Evolutionary conservation across 192 early-diverging fungal species (phyloP).

Genomic region (Geranomyces variabilis): DNA sequence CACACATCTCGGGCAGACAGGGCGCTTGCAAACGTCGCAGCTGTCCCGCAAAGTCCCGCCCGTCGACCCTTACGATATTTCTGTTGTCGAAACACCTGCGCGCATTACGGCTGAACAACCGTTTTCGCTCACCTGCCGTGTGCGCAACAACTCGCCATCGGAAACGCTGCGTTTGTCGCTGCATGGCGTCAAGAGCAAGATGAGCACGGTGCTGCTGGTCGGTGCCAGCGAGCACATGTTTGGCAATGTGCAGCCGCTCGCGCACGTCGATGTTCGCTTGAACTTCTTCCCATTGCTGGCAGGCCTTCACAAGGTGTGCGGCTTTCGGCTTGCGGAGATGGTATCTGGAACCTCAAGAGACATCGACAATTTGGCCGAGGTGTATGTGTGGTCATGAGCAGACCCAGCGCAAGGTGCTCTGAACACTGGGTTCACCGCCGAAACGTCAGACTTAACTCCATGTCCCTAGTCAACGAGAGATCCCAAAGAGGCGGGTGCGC

Average conservation of each 20-base stretch:
- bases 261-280: conserved; percentile 65
- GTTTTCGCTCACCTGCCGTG: conserved; percentile 64
- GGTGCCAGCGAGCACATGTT: conserved; percentile 62
- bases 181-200: conserved; percentile 72
- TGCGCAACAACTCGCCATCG: conserved; percentile 59
- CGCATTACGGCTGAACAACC: conserved; percentile 61
- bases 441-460: too few relatives aligned
- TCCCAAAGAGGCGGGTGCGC: too few relatives aligned
- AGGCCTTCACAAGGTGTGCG: too few relatives aligned
- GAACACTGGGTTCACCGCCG: too few relatives aligned
- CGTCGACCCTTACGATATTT: conserved; percentile 72
- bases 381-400: too few relatives aligned
- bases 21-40: conserved; percentile 91
- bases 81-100: conserved; percentile 48
- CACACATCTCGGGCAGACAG: conserved; percentile 84
- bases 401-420: too few relatives aligned
- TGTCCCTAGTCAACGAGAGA: too few relatives aligned
- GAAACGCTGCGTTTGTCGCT: conserved; percentile 65
- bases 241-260: conserved; percentile 64
- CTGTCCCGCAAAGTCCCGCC: conserved; percentile 79
- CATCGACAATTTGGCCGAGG: too few relatives aligned
- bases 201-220: conserved; percentile 73
- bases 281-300: conserved; percentile 55
- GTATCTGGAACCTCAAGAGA: too few relatives aligned
- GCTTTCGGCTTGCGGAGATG: too few relatives aligned